phyloP scores from a whole-genome alignment of 192 early-diverging fungal species.

The Linnemannia schmuckeri region DNA sequence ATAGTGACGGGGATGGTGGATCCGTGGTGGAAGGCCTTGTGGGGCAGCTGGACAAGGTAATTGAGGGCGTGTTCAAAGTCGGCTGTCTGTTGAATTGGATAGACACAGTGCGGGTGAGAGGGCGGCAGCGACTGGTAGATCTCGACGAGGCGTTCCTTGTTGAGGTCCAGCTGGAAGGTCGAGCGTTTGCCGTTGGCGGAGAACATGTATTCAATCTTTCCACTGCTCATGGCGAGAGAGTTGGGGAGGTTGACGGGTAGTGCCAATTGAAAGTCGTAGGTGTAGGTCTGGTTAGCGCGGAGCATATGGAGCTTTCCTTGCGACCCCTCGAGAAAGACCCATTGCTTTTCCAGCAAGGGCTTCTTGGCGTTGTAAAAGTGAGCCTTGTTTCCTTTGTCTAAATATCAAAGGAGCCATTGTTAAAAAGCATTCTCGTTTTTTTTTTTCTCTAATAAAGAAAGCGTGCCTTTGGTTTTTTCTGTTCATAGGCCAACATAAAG shows the following conservation, averaged over 20 bases:
- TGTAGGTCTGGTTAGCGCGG: conserved; percentile 40
- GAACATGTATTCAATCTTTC: conserved; percentile 47
- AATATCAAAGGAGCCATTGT: too few relatives aligned
- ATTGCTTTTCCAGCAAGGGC: conserved; percentile 40
- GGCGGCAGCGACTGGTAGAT: conserved; percentile 52
- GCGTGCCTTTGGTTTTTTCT: too few relatives aligned
- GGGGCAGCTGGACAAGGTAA: conserved; percentile 44
- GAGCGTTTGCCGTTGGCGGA: conserved; percentile 40
- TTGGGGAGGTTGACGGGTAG: conserved; percentile 50
- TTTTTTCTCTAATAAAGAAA: too few relatives aligned
- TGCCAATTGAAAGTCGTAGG: conserved; percentile 44
- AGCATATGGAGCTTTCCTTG: conserved; percentile 37
- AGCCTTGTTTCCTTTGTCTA: conserved; percentile 25
- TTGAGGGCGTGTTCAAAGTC: conserved; percentile 41
- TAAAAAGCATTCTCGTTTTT: background rate
- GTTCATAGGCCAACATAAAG: too few relatives aligned
- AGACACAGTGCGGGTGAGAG: conserved; percentile 34
- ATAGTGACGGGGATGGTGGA: conserved; percentile 36
- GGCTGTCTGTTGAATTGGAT: conserved; percentile 33
- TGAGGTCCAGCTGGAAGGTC: conserved; percentile 15
- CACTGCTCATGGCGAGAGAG: conserved; percentile 37
- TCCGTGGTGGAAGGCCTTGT: conserved; percentile 43
- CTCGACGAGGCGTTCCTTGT: conserved; percentile 24
- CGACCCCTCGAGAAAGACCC: conserved; percentile 40
- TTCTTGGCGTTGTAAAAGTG: conserved; percentile 33